phyloP scores from a whole-genome alignment of 345 rosid genomes.

The Brassica nigra region DNA sequence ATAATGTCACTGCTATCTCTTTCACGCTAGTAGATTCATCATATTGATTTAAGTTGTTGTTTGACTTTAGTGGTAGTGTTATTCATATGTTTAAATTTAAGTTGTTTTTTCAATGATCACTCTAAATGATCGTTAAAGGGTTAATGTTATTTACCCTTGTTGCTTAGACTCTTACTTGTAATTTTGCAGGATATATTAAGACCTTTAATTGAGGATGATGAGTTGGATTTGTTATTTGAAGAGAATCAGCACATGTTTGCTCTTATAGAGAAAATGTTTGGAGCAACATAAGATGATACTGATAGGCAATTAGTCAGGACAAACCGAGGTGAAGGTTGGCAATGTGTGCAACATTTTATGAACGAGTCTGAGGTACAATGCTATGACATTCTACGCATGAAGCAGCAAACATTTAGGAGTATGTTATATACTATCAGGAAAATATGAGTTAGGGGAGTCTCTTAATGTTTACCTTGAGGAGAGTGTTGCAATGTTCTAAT shows the following conservation, averaged over 20 bases:
- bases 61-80: too few species aligned
- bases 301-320: background rate
- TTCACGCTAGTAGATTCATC: too few species aligned
- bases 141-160: too few species aligned
- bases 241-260: background rate
- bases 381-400: background rate
- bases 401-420: background rate
- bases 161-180: too few species aligned
- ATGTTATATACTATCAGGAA: background rate
- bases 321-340: background rate
- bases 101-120: too few species aligned
- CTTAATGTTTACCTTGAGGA: background rate
- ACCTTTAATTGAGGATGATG: too few species aligned
- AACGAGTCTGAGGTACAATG: background rate
- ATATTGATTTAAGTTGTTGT: too few species aligned
- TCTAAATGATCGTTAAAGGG: too few species aligned
- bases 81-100: too few species aligned
- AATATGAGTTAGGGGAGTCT: background rate
- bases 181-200: too few species aligned
- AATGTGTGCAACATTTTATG: background rate
- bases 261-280: background rate
- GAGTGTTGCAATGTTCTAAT: background rate
- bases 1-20: too few species aligned
- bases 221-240: too few species aligned
- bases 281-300: background rate